phyloP scores from a whole-genome alignment of 768 basidiomycete genomes.

The Crassisporium funariophilum region DNA sequence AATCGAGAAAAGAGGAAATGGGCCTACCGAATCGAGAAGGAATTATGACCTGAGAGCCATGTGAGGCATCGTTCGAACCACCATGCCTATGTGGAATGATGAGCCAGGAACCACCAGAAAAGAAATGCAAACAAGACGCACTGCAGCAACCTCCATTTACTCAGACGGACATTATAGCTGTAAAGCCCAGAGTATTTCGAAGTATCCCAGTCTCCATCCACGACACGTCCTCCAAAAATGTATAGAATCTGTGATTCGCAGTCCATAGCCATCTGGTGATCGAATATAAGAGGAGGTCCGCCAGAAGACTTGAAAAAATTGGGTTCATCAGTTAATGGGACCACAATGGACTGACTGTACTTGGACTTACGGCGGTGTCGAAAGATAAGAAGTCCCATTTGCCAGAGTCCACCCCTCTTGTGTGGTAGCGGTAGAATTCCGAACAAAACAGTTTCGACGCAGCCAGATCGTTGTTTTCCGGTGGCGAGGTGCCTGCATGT shows the following conservation, averaged over 20 bases:
- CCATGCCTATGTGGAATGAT: slow-evolving; percentile 18
- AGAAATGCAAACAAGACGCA: slow-evolving; percentile 33
- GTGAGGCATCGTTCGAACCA: slow-evolving; percentile 26
- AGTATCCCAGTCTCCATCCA: slow-evolving; percentile 63
- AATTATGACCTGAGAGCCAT: slow-evolving; percentile 42
- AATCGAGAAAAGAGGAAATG: not conserved
- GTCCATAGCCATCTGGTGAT: slow-evolving; percentile 84
- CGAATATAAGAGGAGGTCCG: slow-evolving; percentile 74
- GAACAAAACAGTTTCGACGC: slow-evolving; percentile 45
- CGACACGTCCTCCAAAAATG: slow-evolving; percentile 73
- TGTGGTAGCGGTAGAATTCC: slow-evolving; percentile 80
- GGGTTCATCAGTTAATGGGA: not conserved
- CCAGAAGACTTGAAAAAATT: slow-evolving; percentile 48
- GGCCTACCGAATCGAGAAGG: slow-evolving; percentile 62
- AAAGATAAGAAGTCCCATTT: slow-evolving; percentile 73
- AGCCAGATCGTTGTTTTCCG: slow-evolving; percentile 7
- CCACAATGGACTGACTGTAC: not conserved
- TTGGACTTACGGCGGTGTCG: slow-evolving; percentile 61
- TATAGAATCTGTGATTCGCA: slow-evolving; percentile 70
- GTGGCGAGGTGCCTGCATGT: not conserved
- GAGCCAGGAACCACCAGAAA: not conserved
- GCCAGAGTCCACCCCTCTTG: slow-evolving; percentile 58
- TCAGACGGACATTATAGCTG: slow-evolving; percentile 65
- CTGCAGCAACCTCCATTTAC: slow-evolving; percentile 72
- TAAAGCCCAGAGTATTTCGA: slow-evolving; percentile 73